phyloP scores from a whole-genome alignment of 331 rosid species.

The Dryas integrifolia region DNA sequence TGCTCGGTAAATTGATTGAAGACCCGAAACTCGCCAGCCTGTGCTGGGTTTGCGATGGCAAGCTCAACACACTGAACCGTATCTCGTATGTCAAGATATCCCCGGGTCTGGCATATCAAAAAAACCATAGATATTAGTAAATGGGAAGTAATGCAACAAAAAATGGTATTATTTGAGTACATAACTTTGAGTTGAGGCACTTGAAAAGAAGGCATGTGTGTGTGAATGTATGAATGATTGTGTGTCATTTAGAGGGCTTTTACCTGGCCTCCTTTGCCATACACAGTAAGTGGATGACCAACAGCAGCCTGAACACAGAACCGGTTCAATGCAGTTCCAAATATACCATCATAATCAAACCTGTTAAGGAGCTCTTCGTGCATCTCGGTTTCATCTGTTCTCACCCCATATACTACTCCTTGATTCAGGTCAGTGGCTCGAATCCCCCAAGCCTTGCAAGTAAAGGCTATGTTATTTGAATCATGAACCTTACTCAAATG shows the following conservation, averaged over 20 bases:
- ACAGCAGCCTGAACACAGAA: conserved; percentile 99
- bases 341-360: conserved; percentile 89
- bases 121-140: conserved; percentile 6
- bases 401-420: conserved; percentile 93
- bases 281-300: conserved; percentile 93
- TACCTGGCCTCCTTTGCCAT: conserved; percentile 99
- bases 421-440: conserved; percentile 96
- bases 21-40: conserved; percentile 81
- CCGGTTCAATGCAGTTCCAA: conserved; percentile 94
- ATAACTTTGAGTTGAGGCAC: conserved; percentile 1
- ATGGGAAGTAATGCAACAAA: not conserved
- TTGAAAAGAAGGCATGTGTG: not conserved
- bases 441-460: conserved; percentile 99
- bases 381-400: conserved; percentile 81
- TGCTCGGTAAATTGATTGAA: conserved; percentile 95
- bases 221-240: not conserved
- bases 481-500: conserved; percentile 97
- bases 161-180: not conserved
- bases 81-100: conserved; percentile 93
- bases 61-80: conserved; percentile 96
- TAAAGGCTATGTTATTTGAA: conserved; percentile 91
- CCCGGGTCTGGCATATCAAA: conserved; percentile 65
- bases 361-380: conserved; percentile 80
- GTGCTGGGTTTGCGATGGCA: conserved; percentile 88
- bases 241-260: conserved; percentile 2